Base-by-base conservation (phyloP, 2,329 filamentous ascomycete genomes). In the Aphanocladium album region DNA sequence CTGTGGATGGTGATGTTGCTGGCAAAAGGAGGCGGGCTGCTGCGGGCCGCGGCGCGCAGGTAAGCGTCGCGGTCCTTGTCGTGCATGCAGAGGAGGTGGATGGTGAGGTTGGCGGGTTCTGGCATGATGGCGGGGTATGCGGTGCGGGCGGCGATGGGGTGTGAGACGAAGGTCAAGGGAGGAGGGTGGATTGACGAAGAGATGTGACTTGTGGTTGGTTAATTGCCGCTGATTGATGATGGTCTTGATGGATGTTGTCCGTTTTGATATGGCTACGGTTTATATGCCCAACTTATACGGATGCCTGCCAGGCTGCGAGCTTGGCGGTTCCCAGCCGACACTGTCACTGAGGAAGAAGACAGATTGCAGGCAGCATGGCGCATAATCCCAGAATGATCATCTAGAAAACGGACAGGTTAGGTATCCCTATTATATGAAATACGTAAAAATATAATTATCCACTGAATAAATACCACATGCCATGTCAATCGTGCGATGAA, bases 1-100 rank as follows among this genome's bases (percentile, higher is more conserved):
- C 77, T 67, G 64, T 78, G 76, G 27, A 78, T 64, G 6, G 73
- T 72, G 57, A 77, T 64, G 47, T 17, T 9, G 9, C 64, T 59
- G 11, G 72, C 57, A 1, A 68, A 65, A 12, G 68, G 50, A 2
- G 71, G 65, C 3, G 78, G 73, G 64, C 69, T 69, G 60, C 71
- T 64, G 4, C 62, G 65, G 11, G 60, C 17, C 4, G 72, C 64
- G 2, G 77, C 79, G 2, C 65, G 43, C 2, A 73, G 62, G 66
- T 81, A 79, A n/a, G 77, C 76, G 7, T 67, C 63, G 59, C 72
- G 72, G 67, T 62, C 54, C 12, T 55, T 56, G 51, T 43, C 43
- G 33, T 60, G 51, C 47, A 58, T 62, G 47, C 54, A 62, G 37
- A 62, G 60, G 47, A 62, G 50, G 47, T 62, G 47, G 39, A 62